phyloP scores from a whole-genome alignment of 2,329 filamentous ascomycete species.

The Teratosphaeria nubilosa region DNA sequence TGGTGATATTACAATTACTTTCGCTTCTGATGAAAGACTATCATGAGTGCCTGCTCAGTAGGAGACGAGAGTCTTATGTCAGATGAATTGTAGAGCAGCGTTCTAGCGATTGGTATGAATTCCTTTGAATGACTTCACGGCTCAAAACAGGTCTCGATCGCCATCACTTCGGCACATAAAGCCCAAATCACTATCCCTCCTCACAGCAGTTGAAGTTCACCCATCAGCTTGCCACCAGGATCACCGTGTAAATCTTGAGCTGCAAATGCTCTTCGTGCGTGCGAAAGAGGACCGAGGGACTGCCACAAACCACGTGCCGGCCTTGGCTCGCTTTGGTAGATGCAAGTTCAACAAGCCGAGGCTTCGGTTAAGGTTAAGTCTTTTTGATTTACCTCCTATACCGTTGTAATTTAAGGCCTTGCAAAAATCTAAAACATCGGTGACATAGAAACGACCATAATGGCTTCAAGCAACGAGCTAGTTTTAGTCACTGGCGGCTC shows the following conservation, averaged over 20 bases:
- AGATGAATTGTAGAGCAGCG: not conserved
- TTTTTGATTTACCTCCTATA: not conserved
- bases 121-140: not conserved
- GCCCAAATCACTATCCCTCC: not conserved
- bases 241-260: not conserved
- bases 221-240: not conserved
- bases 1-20: not conserved
- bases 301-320: not conserved
- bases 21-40: not conserved
- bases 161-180: not conserved
- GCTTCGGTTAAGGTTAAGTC: not conserved
- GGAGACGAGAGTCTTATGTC: not conserved
- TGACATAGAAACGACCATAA: not conserved
- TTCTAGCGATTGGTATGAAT: not conserved
- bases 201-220: no score
- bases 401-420: not conserved
- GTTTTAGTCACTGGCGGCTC: conserved; percentile 23
- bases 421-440: not conserved
- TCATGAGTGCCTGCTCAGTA: not conserved
- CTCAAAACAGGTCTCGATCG: no score
- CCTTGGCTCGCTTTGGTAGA: not conserved
- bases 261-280: not conserved
- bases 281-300: not conserved
- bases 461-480: conserved; percentile 1
- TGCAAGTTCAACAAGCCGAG: not conserved